Evolutionary conservation across 257 asterid species (phyloP).

Genomic region (Solanum dulcamara): DNA sequence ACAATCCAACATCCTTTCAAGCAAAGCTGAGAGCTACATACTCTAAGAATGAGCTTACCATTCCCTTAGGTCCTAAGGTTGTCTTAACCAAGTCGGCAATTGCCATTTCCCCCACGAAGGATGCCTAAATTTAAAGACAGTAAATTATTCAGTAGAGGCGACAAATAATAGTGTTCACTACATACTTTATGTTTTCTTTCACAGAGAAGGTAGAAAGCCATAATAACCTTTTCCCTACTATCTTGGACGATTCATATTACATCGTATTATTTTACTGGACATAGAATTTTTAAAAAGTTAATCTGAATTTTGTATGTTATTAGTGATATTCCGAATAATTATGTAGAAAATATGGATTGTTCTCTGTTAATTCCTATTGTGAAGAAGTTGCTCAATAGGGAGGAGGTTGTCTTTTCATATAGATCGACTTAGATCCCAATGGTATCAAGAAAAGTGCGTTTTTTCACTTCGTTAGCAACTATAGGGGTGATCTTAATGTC

Average conservation of each 20-base stretch:
- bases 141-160: background rate
- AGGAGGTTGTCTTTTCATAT: background rate
- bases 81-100: constrained; percentile 89
- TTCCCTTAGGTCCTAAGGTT: constrained; percentile 96
- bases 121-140: constrained; percentile 32
- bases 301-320: background rate
- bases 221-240: background rate
- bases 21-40: background rate
- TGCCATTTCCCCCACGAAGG: constrained; percentile 88
- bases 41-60: constrained; percentile 27
- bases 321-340: background rate
- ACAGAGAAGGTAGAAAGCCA: background rate
- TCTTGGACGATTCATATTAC: background rate
- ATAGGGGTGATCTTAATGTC: background rate
- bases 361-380: too few relatives aligned
- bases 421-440: background rate
- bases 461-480: background rate
- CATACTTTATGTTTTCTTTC: background rate
- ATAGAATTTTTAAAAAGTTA: background rate
- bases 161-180: background rate
- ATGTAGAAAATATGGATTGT: background rate
- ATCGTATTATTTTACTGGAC: background rate
- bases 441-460: too few relatives aligned
- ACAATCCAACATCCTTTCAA: background rate
- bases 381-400: background rate